Percentiles rank a stretch among this genome's conserved stretches.
These are phyloP conservation scores for Chlamydomonas incerta DNA, from an alignment of 139 green algal species.

Conservation along the genomic window DNA sequence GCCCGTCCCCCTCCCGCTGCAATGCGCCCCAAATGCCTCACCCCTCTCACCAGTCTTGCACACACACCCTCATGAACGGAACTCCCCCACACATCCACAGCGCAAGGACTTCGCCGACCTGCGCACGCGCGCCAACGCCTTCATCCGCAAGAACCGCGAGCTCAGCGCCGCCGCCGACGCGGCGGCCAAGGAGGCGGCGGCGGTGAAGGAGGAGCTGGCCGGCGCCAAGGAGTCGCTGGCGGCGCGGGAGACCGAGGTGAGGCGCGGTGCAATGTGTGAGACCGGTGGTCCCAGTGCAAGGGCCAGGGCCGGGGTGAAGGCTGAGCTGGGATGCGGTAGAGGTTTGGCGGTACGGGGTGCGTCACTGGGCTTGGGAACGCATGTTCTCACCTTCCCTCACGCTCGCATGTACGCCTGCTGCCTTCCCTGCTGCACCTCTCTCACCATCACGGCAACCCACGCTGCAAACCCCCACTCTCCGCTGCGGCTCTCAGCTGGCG, in stretches of 20 bases:
- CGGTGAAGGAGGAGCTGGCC: background rate
- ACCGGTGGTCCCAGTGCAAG: too few relatives aligned
- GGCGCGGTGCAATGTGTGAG: background rate
- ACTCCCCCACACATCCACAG: background rate
- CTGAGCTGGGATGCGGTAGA: too few relatives aligned
- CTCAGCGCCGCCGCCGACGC: background rate
- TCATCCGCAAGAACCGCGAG: slow-evolving; percentile 15
- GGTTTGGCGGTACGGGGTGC: too few relatives aligned
- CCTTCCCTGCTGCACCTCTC: too few relatives aligned
- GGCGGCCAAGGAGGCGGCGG: slow-evolving; percentile 8
- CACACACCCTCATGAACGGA: background rate
- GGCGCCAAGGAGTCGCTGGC: background rate
- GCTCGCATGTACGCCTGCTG: too few relatives aligned
- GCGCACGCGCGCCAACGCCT: background rate
- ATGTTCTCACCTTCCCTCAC: too few relatives aligned
- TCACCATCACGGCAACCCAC: too few relatives aligned
- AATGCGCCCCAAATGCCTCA: background rate
- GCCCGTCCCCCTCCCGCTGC: too few relatives aligned
- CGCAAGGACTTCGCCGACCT: slow-evolving; percentile 13
- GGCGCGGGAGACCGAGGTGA: slow-evolving; percentile 15
- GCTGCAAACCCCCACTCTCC: background rate
- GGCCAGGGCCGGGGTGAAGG: too few relatives aligned
- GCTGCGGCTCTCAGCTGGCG: too few relatives aligned
- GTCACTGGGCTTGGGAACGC: too few relatives aligned
- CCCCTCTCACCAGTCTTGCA: background rate